phyloP scores from a whole-genome alignment of 108 stramenopile species.

The Nitzschia palea region DNA sequence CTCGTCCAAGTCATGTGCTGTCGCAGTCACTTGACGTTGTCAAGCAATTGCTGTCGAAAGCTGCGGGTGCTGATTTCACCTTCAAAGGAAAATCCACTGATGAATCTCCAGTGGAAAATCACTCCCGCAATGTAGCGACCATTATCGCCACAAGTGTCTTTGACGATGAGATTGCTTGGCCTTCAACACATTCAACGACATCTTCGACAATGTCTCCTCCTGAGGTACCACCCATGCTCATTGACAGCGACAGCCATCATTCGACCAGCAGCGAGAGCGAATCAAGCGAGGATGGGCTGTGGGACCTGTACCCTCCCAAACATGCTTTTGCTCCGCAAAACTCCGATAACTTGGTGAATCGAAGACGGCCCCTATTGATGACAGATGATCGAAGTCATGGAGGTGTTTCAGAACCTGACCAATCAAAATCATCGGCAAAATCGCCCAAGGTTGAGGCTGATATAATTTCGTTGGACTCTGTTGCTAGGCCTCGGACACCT shows the following conservation, averaged over 20 bases:
- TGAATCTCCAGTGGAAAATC: background rate
- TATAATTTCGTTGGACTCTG: too few species aligned
- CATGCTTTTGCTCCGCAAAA: background rate
- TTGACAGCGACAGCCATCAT: background rate
- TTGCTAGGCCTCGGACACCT: too few species aligned
- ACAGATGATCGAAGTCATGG: too few species aligned
- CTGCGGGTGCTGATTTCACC: background rate
- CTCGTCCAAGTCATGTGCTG: too few species aligned
- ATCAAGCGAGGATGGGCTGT: background rate
- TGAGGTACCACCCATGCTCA: background rate
- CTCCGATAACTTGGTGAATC: too few species aligned
- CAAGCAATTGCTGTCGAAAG: background rate
- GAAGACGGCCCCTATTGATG: too few species aligned
- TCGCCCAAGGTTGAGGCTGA: too few species aligned
- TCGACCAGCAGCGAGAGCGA: background rate
- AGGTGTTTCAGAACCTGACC: too few species aligned
- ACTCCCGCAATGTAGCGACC: background rate
- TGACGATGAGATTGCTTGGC: background rate
- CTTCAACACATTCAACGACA: background rate
- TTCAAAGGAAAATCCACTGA: background rate
- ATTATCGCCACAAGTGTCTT: conserved; percentile 1
- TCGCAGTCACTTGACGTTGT: background rate
- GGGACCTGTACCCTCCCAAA: conserved; percentile 6
- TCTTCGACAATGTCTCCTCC: background rate
- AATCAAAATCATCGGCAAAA: too few species aligned